These are phyloP conservation scores for Tubosaeta brunneosetosa DNA, from an alignment of 768 basidiomycete species.

Conservation along the genomic window DNA sequence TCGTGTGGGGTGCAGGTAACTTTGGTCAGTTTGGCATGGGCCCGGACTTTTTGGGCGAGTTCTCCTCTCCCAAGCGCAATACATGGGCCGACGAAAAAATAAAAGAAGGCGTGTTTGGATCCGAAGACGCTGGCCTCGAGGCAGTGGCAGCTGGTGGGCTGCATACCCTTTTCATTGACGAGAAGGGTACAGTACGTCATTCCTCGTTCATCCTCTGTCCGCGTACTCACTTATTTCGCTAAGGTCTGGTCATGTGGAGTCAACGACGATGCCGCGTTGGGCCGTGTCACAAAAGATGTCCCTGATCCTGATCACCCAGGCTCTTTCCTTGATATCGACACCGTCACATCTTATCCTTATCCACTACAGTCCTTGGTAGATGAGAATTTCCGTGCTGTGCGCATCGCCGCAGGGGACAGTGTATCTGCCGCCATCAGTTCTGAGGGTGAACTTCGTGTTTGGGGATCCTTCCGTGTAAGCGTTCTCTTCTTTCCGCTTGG, in stretches of 20 bases:
- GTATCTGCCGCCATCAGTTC: conserved; percentile 80
- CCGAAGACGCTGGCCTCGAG: conserved; percentile 75
- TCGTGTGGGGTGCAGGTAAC: conserved; percentile 89
- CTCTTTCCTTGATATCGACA: conserved; percentile 50
- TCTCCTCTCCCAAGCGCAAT: conserved; percentile 72
- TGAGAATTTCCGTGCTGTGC: conserved; percentile 80
- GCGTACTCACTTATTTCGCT: conserved; percentile 3
- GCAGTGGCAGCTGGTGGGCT: conserved; percentile 78
- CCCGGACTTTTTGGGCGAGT: conserved; percentile 63
- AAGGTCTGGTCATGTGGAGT: conserved; percentile 84
- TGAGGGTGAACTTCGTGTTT: conserved; percentile 78
- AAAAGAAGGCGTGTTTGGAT: conserved; percentile 64
- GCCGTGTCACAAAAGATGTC: conserved; percentile 64
- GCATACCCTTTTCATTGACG: conserved; percentile 85
- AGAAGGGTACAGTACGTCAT: conserved; percentile 76
- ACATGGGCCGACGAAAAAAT: conserved; percentile 74
- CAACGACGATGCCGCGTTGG: conserved; percentile 87
- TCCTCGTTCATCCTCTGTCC: neutral
- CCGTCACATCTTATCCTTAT: conserved; percentile 52
- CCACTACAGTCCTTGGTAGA: conserved; percentile 66
- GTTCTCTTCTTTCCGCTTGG: neutral
- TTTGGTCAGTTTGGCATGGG: conserved; percentile 96
- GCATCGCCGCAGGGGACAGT: conserved; percentile 80
- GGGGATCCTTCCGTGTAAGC: conserved; percentile 87
- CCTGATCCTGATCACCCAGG: conserved; percentile 56